Conservation (phyloP, 768 basidiomycete genomes). For the Lentinula raphanica region DNA sequence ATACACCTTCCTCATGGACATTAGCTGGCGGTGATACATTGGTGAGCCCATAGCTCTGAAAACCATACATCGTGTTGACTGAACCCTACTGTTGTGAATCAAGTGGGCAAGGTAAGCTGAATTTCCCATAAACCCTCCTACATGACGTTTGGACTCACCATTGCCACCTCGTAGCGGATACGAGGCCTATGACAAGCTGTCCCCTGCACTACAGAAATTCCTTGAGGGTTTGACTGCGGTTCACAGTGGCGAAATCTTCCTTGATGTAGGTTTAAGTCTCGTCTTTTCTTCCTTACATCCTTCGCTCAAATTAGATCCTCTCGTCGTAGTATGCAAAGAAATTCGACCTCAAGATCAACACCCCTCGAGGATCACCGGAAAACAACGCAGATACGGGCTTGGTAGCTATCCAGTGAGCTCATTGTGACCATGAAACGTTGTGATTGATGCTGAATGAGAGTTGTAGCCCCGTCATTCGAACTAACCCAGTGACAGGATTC, state of each 20-base stretch:
- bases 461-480: slow-evolving; percentile 45
- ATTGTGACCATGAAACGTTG: background rate
- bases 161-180: slow-evolving; percentile 34
- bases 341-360: slow-evolving; percentile 27
- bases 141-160: background rate
- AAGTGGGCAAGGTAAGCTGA: slow-evolving; percentile 36
- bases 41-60: slow-evolving; percentile 18
- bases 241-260: slow-evolving; percentile 42
- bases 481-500: slow-evolving; percentile 57
- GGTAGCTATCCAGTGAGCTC: slow-evolving; percentile 43
- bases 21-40: slow-evolving; percentile 39
- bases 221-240: slow-evolving; percentile 55
- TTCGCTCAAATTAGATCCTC: background rate
- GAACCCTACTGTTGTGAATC: background rate
- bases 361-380: slow-evolving; percentile 45
- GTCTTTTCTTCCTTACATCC: background rate
- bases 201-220: slow-evolving; percentile 46
- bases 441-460: background rate
- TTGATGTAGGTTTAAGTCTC: slow-evolving; percentile 22
- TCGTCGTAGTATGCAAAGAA: slow-evolving; percentile 24
- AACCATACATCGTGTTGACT: too few relatives aligned
- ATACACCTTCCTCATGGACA: background rate
- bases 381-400: slow-evolving; percentile 47
- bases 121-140: background rate
- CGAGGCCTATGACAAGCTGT: slow-evolving; percentile 61